Evolutionary conservation across 31 red algal species (phyloP).

Genomic region (Odonthalia washingtoniensis): DNA sequence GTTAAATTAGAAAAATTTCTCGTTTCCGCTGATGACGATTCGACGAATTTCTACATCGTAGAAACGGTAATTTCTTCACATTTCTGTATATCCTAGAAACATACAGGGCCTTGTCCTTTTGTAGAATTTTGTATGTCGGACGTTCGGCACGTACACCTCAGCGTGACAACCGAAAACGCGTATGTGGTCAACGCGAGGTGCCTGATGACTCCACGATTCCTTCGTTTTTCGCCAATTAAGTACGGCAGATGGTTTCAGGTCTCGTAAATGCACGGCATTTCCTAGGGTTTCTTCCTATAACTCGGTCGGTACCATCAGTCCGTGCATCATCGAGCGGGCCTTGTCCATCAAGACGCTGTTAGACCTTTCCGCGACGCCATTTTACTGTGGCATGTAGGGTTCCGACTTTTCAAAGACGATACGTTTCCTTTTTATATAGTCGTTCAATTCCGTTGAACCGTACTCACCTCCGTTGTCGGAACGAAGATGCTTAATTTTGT

Average conservation of each 20-base stretch:
- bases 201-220: constrained; percentile 8
- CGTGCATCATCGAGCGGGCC: constrained; percentile 29
- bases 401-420: constrained; percentile 15
- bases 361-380: constrained; percentile 48
- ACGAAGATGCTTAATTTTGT: constrained; percentile 2
- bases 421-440: constrained; percentile 41
- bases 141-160: constrained; percentile 16
- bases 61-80: not conserved
- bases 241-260: constrained; percentile 6
- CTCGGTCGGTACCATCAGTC: not conserved
- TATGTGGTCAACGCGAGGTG: not conserved
- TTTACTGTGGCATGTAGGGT: constrained; percentile 53
- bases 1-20: not conserved
- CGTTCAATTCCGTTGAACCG: constrained; percentile 20
- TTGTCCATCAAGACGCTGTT: constrained; percentile 59
- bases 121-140: constrained; percentile 12
- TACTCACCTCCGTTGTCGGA: constrained; percentile 55
- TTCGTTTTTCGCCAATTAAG: not conserved
- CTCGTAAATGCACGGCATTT: constrained; percentile 8
- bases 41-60: not conserved
- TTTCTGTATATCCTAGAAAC: constrained; percentile 19
- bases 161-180: constrained; percentile 29
- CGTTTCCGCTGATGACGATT: not conserved
- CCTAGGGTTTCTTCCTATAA: constrained; percentile 47
- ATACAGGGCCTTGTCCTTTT: constrained; percentile 9